Base-by-base conservation (phyloP, 768 basidiomycete genomes). In the Phallus indusiatus region DNA sequence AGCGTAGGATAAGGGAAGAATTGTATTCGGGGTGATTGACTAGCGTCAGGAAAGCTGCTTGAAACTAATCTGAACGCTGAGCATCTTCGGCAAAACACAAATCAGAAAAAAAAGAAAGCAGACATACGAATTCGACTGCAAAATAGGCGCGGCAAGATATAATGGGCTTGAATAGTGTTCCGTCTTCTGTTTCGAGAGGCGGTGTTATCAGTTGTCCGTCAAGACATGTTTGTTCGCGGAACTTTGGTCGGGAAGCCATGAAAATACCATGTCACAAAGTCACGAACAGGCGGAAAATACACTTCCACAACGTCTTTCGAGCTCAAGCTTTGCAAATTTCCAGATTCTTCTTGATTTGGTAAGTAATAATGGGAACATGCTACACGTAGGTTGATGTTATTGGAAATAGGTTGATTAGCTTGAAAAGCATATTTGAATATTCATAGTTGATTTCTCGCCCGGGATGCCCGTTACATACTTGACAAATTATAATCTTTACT, bases 11-110 rank as follows among this genome's bases (percentile, higher is more conserved):
- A 24, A 95, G 79, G 0, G 90, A 88, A 0, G 91, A 92, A 67
- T 94, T 95, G 69, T 91, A 90, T 67, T 97, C 94, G 6, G 94
- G 94, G 67, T 95, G 92, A 37, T 88, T 80, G 7, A 93, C 75
- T 17, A 95, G 75, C 62, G 90, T 86, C 22, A 78, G 80, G 34
- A 87, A 69, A 0, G 88, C 89, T 1, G 69, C 67, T 63, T 87
- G 81, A 67, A 96, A 96, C 90, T 93, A 62, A 17, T 52, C 28
- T 7, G 22, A 35, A 17, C 37, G 54, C 21, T 55, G 18, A 47
- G 54, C 47, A 47, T 18, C 2, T 22, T 16, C 21, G n/a, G n/a
- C n/a, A 28, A 36, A 17, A 12, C 28, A 28, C 17, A 64, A 34
- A n/a, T 21, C 37, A 55, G 10, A 24, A n/a, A 50, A 18, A 49